Evolutionary conservation across 306 rosid species (phyloP).

Genomic region (Styphnolobium japonicum): DNA sequence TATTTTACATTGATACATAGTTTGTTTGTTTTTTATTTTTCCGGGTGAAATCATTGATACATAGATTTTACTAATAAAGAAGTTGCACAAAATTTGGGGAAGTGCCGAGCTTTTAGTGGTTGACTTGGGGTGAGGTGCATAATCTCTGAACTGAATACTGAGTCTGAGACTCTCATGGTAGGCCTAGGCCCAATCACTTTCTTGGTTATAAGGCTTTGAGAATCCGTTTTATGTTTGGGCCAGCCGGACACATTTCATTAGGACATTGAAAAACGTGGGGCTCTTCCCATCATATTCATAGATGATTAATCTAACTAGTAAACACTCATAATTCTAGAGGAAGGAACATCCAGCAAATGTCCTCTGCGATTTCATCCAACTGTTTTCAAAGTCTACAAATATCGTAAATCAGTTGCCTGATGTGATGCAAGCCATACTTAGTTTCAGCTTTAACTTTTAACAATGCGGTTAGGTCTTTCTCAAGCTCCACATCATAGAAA

Average conservation of each 20-base stretch:
- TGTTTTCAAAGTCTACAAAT: neutral
- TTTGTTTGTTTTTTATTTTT: too few species aligned
- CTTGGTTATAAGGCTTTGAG: neutral
- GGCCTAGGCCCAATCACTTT: neutral
- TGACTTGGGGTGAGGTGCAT: too few species aligned
- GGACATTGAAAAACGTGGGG: neutral
- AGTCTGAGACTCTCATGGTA: too few species aligned
- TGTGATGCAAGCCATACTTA: neutral
- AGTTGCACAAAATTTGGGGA: too few species aligned
- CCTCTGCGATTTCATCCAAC: neutral
- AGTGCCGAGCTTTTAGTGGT: too few species aligned
- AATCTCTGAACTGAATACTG: too few species aligned
- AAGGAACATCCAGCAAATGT: neutral
- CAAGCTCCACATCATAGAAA: neutral
- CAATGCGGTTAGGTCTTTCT: neutral
- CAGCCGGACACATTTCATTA: neutral
- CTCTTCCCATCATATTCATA: neutral
- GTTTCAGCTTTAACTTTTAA: neutral
- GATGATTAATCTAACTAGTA: neutral
- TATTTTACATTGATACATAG: too few species aligned
- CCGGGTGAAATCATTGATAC: too few species aligned
- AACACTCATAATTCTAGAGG: neutral
- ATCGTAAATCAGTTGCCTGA: neutral
- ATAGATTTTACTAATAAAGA: too few species aligned
- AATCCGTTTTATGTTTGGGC: neutral